A percentile compares a stretch with the other conserved stretches of the same genome.
phyloP scores from a whole-genome alignment of 176 grass and related monocot genomes.

The Musa troglodytarum region DNA sequence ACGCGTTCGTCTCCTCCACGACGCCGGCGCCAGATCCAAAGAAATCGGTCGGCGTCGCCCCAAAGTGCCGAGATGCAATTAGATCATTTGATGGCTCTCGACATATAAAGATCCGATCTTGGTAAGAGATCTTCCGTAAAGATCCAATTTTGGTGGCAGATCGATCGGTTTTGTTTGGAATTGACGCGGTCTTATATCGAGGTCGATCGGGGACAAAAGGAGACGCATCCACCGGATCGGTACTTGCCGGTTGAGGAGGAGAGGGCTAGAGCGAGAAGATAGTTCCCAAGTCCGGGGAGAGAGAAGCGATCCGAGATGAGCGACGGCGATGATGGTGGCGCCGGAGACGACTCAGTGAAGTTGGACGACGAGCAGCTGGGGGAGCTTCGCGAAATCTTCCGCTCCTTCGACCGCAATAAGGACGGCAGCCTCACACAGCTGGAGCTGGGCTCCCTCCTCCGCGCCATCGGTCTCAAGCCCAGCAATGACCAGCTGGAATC shows the following conservation, averaged over 20 bases:
- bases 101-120: not conserved
- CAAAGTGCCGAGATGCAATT: too few relatives aligned
- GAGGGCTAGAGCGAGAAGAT: too few relatives aligned
- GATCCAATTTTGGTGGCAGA: not conserved
- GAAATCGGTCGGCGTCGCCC: too few relatives aligned
- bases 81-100: not conserved
- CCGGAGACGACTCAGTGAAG: conserved; percentile 1
- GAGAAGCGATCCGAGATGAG: conserved; percentile 19
- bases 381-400: conserved; percentile 80
- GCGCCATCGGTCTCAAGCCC: conserved; percentile 70
- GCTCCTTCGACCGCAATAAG: conserved; percentile 80
- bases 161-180: not conserved
- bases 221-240: too few relatives aligned
- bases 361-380: conserved; percentile 56
- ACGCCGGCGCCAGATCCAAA: not conserved
- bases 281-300: too few relatives aligned
- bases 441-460: conserved; percentile 77
- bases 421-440: conserved; percentile 86
- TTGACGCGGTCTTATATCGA: not conserved
- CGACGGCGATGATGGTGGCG: conserved; percentile 3
- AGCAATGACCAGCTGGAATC: conserved; percentile 54
- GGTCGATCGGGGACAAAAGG: not conserved
- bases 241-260: too few relatives aligned
- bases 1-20: not conserved
- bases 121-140: not conserved